Percentiles rank a stretch among this genome's conserved stretches.
Conservation (phyloP, 2,329 filamentous ascomycete species). For the Penicillium sp. region DNA sequence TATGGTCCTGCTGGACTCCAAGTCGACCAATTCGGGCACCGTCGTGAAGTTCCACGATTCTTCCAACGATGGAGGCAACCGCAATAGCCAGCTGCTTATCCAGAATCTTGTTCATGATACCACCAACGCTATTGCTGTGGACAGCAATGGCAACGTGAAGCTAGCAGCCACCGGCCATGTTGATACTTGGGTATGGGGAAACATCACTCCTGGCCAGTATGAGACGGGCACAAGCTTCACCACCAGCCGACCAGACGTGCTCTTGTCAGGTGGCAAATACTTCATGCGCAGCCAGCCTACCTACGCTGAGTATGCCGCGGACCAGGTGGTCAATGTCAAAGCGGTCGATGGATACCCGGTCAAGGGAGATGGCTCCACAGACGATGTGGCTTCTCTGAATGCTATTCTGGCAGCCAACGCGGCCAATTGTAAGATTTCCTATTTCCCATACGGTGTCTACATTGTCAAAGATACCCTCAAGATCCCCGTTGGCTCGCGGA, state of each 20-base stretch:
- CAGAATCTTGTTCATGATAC: conserved; percentile 15
- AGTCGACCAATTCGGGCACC: conserved; percentile 19
- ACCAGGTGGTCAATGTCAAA: conserved; percentile 52
- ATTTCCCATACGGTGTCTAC: conserved; percentile 75
- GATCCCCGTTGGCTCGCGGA: conserved; percentile 60
- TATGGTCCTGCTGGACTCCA: conserved; percentile 25
- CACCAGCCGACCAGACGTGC: conserved; percentile 30
- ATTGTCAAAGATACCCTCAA: conserved; percentile 69
- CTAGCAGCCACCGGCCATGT: conserved; percentile 8
- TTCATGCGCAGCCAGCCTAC: conserved; percentile 46
- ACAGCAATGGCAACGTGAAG: conserved; percentile 26
- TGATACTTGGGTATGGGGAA: conserved; percentile 33
- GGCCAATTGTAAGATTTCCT: conserved; percentile 55
- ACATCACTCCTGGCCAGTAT: conserved; percentile 27
- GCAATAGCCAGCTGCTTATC: conserved; percentile 24
- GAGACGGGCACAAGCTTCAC: conserved; percentile 31
- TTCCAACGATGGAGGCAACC: conserved; percentile 23
- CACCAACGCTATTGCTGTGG: conserved; percentile 24
- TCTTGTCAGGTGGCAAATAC: conserved; percentile 40
- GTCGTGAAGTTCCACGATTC: conserved; percentile 24
- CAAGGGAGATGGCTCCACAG: conserved; percentile 40
- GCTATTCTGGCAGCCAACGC: conserved; percentile 19
- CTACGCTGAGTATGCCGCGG: conserved; percentile 45
- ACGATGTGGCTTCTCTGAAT: conserved; percentile 19
- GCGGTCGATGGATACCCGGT: conserved; percentile 43